Conservation (phyloP, 2,329 filamentous ascomycete genomes). For the Tothia fuscella region DNA sequence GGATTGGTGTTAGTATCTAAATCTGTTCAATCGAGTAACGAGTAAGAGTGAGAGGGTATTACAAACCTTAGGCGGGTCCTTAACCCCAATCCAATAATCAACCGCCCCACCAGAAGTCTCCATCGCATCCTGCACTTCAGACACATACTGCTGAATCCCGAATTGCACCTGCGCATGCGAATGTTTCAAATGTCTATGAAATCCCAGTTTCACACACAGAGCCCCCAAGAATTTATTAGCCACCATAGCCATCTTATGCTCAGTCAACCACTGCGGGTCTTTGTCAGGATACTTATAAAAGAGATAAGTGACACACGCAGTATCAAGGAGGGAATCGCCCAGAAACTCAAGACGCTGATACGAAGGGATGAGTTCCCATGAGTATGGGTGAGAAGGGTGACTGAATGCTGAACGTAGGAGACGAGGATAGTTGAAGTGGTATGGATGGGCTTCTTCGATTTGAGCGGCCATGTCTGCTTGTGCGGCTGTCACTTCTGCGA, state of each 20-base stretch:
- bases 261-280: conserved; percentile 92
- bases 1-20: conserved; percentile 9
- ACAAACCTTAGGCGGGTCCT: conserved; percentile 50
- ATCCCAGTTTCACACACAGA: conserved; percentile 63
- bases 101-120: conserved; percentile 37
- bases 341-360: conserved; percentile 91
- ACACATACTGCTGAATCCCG: conserved; percentile 43
- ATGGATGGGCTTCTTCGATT: conserved; percentile 47
- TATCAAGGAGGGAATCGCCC: conserved; percentile 78
- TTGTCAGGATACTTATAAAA: conserved; percentile 65
- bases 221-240: conserved; percentile 88
- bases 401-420: conserved; percentile 76
- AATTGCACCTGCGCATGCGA: conserved; percentile 37
- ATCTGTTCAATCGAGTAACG: too few species aligned
- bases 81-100: conserved; percentile 58
- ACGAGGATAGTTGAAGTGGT: conserved; percentile 61
- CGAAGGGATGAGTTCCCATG: conserved; percentile 67
- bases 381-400: conserved; percentile 68
- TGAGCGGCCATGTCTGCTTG: conserved; percentile 57
- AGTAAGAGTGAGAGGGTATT: neutral
- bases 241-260: conserved; percentile 99
- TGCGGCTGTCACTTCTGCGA: conserved; percentile 45
- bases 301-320: conserved; percentile 71
- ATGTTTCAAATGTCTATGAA: conserved; percentile 59
- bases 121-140: conserved; percentile 43